Evolutionary conservation across 805 yeast species (phyloP).

Genomic region (Schwanniomyces polymorphus): DNA sequence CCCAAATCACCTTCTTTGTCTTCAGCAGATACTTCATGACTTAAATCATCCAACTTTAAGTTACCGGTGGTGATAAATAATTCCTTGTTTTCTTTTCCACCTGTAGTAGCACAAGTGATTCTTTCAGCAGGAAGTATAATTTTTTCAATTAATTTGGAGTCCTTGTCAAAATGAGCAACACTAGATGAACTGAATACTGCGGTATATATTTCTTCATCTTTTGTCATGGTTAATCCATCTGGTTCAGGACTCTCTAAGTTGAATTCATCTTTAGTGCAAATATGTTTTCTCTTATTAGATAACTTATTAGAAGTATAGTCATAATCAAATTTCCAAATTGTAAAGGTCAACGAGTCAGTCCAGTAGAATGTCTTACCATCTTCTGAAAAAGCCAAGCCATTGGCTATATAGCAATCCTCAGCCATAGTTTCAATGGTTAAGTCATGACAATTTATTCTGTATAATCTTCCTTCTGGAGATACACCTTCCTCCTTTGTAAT

Average conservation of each 20-base stretch:
- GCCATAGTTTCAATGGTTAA: conserved; percentile 31
- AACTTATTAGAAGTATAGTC: conserved; percentile 26
- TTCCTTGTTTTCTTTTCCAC: conserved; percentile 59
- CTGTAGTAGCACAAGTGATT: conserved; percentile 66
- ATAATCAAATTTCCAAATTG: conserved; percentile 40
- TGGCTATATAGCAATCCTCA: conserved; percentile 53
- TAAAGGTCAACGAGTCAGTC: conserved; percentile 39
- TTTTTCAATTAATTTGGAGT: conserved; percentile 53
- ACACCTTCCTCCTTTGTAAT: conserved; percentile 22
- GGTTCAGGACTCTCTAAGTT: conserved; percentile 53
- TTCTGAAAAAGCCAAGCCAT: conserved; percentile 52
- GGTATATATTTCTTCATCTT: conserved; percentile 54
- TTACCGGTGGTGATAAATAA: conserved; percentile 71
- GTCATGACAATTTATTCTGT: conserved; percentile 31
- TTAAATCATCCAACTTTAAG: conserved; percentile 41
- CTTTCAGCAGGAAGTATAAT: conserved; percentile 59
- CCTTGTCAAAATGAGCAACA: conserved; percentile 52
- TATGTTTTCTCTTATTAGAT: conserved; percentile 23
- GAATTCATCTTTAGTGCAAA: conserved; percentile 18
- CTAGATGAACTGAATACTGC: conserved; percentile 65
- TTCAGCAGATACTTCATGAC: conserved; percentile 18
- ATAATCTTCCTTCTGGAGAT: conserved; percentile 52
- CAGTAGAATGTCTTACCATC: conserved; percentile 33
- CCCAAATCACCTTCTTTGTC: conserved; percentile 51
- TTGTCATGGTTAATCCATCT: conserved; percentile 72